phyloP scores from a whole-genome alignment of 2,329 filamentous ascomycete genomes.

The Penicillium olsonii region DNA sequence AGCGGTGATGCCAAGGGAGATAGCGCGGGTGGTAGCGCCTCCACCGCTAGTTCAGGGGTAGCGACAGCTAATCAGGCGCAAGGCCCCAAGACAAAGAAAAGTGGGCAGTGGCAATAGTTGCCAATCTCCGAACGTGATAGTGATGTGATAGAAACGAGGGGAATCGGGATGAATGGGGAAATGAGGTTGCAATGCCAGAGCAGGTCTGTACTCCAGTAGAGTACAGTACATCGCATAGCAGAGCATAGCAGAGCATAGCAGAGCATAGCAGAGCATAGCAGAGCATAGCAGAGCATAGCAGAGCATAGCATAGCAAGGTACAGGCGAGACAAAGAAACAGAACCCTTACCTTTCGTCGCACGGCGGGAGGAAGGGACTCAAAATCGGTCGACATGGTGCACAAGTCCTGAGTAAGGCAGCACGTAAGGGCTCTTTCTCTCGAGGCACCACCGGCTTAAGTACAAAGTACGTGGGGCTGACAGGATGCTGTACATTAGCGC shows the following conservation, averaged over 20 bases:
- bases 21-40: slow-evolving; percentile 14
- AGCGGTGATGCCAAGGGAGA: slow-evolving; percentile 13
- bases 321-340: not conserved
- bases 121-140: slow-evolving; percentile 2
- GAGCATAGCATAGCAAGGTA: no score
- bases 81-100: not conserved
- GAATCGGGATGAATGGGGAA: no score
- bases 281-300: no score
- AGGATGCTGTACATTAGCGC: slow-evolving; percentile 12
- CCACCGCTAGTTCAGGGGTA: slow-evolving; percentile 17
- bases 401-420: not conserved
- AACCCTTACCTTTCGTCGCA: slow-evolving; percentile 59
- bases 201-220: no score
- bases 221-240: no score
- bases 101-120: slow-evolving; percentile 11
- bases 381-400: slow-evolving; percentile 43
- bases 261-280: no score
- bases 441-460: not conserved
- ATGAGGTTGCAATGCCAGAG: no score
- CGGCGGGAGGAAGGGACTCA: slow-evolving; percentile 56
- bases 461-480: not conserved
- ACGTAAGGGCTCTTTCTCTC: no score
- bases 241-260: no score
- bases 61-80: not conserved
- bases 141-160: not conserved